Percentiles rank a stretch among this genome's conserved stretches.
These are phyloP conservation scores for Arthrinium phaeospermum DNA, from an alignment of 2,329 filamentous ascomycete species.

Conservation along the genomic window DNA sequence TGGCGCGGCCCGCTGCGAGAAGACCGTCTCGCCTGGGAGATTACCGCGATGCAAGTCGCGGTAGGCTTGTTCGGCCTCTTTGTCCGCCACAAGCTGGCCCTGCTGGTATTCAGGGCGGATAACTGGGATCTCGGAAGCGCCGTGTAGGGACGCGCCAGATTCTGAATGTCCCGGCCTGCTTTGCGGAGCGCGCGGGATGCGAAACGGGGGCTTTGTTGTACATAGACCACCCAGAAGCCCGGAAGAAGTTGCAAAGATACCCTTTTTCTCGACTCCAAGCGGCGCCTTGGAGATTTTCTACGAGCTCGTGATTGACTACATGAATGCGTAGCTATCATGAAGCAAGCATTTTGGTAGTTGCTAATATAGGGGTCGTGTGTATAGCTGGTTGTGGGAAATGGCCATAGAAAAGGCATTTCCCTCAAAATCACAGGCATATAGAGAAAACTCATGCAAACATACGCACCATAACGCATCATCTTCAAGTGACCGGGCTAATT, in stretches of 20 bases:
- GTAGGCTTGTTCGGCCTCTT: slow-evolving; percentile 85
- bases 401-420: not conserved
- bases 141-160: slow-evolving; percentile 29
- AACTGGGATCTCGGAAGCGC: slow-evolving; percentile 62
- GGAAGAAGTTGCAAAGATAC: not conserved
- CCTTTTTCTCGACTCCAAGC: not conserved
- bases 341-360: not conserved
- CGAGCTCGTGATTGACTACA: not conserved
- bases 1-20: slow-evolving; percentile 93
- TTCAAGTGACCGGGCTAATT: not conserved
- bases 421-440: not conserved
- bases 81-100: slow-evolving; percentile 81
- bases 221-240: not conserved
- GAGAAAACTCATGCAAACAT: not conserved
- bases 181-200: not conserved
- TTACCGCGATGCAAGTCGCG: slow-evolving; percentile 77
- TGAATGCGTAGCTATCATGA: not conserved
- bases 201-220: not conserved
- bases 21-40: slow-evolving; percentile 78
- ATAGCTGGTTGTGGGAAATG: not conserved
- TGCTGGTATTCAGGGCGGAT: slow-evolving; percentile 89
- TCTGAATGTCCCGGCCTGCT: not conserved
- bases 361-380: not conserved
- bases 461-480: not conserved
- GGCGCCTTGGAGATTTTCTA: not conserved